Percentiles rank a stretch among this genome's conserved stretches.
Conservation (phyloP, 768 basidiomycete species). For the Panus rudis region DNA sequence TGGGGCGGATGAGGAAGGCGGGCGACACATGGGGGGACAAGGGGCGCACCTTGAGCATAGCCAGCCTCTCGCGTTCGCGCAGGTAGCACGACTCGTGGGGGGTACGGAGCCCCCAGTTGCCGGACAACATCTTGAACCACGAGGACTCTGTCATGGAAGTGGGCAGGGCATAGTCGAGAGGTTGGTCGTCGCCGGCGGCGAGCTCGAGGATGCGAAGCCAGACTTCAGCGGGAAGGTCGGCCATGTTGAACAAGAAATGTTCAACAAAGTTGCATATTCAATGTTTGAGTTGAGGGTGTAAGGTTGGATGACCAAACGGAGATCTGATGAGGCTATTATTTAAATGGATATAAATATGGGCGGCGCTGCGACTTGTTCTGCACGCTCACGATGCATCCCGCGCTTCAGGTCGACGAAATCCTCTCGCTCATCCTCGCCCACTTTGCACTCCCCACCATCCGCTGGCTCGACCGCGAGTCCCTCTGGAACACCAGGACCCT, state of each 20-base stretch:
- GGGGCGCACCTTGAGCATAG: conserved; percentile 57
- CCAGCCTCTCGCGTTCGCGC: conserved; percentile 54
- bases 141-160: conserved; percentile 56
- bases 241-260: conserved; percentile 16
- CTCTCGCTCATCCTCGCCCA: background rate
- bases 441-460: background rate
- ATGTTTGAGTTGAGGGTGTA: no score
- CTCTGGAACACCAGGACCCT: background rate
- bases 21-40: conserved; percentile 1
- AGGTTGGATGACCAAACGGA: no score
- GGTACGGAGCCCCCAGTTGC: conserved; percentile 51
- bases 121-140: conserved; percentile 49
- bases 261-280: no score
- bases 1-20: background rate
- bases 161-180: conserved; percentile 55
- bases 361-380: no score
- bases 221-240: conserved; percentile 58
- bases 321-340: background rate
- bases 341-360: no score
- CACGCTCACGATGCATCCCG: conserved; percentile 6
- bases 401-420: conserved; percentile 5
- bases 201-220: conserved; percentile 66
- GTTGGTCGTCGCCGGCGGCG: conserved; percentile 63
- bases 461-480: background rate
- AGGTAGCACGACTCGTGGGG: conserved; percentile 53